Evolutionary conservation across 2,329 filamentous ascomycete species (phyloP).

Genomic region (Leptographium flavum): DNA sequence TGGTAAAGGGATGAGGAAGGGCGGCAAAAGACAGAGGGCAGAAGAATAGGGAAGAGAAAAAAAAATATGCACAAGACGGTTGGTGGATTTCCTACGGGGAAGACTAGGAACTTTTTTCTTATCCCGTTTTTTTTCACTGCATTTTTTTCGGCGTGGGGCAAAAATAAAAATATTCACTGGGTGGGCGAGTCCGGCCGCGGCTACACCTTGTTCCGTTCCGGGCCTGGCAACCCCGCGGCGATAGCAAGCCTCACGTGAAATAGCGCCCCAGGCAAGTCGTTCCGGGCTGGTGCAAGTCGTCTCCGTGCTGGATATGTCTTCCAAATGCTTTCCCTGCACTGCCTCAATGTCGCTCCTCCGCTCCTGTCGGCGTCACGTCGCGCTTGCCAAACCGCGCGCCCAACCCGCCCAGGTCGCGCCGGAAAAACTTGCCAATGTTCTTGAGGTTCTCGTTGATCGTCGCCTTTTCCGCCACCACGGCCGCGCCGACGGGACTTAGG

Average conservation of each 20-base stretch:
- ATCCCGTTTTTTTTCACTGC: slow-evolving; percentile 8
- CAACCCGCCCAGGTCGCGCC: slow-evolving; percentile 67
- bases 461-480: slow-evolving; percentile 31
- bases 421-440: slow-evolving; percentile 94
- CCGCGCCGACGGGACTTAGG: slow-evolving; percentile 24
- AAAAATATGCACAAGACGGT: slow-evolving; percentile 3
- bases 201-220: slow-evolving; percentile 7
- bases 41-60: slow-evolving; percentile 2
- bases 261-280: too few relatives aligned
- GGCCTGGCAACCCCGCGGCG: neutral
- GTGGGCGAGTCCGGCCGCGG: slow-evolving; percentile 1
- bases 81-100: neutral
- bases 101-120: slow-evolving; percentile 8
- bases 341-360: slow-evolving; percentile 2
- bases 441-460: slow-evolving; percentile 88
- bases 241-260: too few relatives aligned
- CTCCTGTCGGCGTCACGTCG: slow-evolving; percentile 25
- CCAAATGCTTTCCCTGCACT: neutral
- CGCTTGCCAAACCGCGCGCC: slow-evolving; percentile 58
- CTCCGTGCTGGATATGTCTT: too few relatives aligned
- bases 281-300: too few relatives aligned
- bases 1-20: neutral
- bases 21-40: neutral
- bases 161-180: slow-evolving; percentile 5
- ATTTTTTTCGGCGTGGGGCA: slow-evolving; percentile 8